Conservation (phyloP, 306 rosid genomes). For the Pyrus betulifolia region DNA sequence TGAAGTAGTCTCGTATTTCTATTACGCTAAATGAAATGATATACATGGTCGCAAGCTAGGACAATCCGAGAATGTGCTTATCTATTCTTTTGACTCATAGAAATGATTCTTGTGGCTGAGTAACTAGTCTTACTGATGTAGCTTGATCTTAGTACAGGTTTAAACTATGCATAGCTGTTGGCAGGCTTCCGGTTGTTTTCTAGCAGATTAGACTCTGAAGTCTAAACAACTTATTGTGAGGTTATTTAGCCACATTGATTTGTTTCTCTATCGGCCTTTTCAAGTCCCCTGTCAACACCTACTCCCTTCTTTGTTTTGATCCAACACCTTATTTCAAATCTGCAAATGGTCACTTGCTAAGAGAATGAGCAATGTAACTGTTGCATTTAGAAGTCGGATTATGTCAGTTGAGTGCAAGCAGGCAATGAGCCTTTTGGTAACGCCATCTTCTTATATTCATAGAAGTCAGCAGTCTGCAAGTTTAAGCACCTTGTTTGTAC, state of each 20-base stretch:
- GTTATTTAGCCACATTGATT: not conserved
- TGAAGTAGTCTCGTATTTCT: slow-evolving; percentile 1
- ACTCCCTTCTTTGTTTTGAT: not conserved
- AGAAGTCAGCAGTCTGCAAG: not conserved
- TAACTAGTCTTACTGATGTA: not conserved
- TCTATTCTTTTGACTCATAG: not conserved
- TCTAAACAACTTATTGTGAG: not conserved
- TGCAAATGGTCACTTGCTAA: not conserved
- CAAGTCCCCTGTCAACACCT: not conserved
- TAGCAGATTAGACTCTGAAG: not conserved
- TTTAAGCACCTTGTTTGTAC: not conserved
- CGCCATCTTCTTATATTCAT: not conserved
- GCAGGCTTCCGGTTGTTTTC: not conserved
- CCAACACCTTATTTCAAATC: not conserved
- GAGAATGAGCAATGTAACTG: not conserved
- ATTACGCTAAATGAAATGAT: not conserved
- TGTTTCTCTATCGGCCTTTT: not conserved
- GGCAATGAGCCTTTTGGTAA: not conserved
- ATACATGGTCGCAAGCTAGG: not conserved
- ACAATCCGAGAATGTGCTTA: not conserved
- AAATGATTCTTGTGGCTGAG: not conserved
- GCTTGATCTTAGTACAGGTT: not conserved
- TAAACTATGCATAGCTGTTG: not conserved
- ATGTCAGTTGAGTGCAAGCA: not conserved
- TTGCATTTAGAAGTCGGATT: not conserved